phyloP scores from a whole-genome alignment of 805 yeast genomes.

The Danielozyma ontarioensis region DNA sequence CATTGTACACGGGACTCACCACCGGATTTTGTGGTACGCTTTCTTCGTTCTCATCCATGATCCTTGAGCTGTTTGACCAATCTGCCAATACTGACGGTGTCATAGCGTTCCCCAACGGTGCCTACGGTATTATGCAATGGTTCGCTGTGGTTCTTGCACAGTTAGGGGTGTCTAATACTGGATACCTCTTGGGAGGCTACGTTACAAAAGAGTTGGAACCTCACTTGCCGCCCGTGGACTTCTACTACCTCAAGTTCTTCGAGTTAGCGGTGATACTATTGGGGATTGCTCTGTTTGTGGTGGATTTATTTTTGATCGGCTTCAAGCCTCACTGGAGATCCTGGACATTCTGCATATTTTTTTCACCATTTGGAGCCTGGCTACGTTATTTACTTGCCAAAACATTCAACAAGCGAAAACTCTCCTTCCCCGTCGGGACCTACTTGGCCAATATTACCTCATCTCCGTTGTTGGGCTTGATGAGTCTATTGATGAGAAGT shows the following conservation, averaged over 20 bases:
- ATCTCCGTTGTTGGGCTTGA: slow-evolving; percentile 36
- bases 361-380: slow-evolving; percentile 70
- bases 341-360: slow-evolving; percentile 65
- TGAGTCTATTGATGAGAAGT: slow-evolving; percentile 35
- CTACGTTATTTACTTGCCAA: slow-evolving; percentile 51
- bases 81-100: slow-evolving; percentile 35
- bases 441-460: slow-evolving; percentile 46
- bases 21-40: slow-evolving; percentile 83
- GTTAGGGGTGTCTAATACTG: slow-evolving; percentile 55
- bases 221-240: slow-evolving; percentile 9
- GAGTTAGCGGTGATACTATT: slow-evolving; percentile 12
- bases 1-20: slow-evolving; percentile 55
- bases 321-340: slow-evolving; percentile 45
- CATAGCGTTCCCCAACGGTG: slow-evolving; percentile 53
- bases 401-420: slow-evolving; percentile 36
- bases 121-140: slow-evolving; percentile 76
- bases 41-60: slow-evolving; percentile 70
- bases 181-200: slow-evolving; percentile 56
- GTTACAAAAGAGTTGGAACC: slow-evolving; percentile 24
- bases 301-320: slow-evolving; percentile 39
- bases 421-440: slow-evolving; percentile 52
- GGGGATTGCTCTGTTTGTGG: slow-evolving; percentile 22
- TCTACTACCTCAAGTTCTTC: slow-evolving; percentile 14
- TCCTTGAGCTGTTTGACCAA: slow-evolving; percentile 48
- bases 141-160: slow-evolving; percentile 59